Percentiles rank a stretch among this genome's conserved stretches.
phyloP scores from a whole-genome alignment of 305 asterid species.

The Andrographis paniculata region DNA sequence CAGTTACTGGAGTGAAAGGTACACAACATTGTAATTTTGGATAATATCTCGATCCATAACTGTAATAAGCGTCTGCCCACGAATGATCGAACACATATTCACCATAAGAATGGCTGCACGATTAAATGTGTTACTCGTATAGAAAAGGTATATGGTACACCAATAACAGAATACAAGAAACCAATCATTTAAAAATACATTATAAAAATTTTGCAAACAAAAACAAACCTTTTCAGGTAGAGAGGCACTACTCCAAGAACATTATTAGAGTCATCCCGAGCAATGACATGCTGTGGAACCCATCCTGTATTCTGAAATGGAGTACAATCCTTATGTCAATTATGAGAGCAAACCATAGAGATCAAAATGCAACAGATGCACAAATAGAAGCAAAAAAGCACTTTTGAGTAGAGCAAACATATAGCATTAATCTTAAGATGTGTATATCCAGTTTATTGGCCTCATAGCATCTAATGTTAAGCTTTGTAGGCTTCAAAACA shows the following conservation, averaged over 20 bases:
- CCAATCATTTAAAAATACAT: slow-evolving; percentile 2
- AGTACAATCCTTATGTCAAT: slow-evolving; percentile 14
- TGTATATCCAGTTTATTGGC: no score
- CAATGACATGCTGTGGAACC: slow-evolving; percentile 83
- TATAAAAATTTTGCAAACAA: slow-evolving; percentile 4
- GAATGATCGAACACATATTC: slow-evolving; percentile 98
- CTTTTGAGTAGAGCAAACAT: no score
- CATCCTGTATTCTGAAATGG: slow-evolving; percentile 85
- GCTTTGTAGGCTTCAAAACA: no score
- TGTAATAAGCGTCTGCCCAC: slow-evolving; percentile 95
- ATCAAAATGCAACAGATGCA: not conserved
- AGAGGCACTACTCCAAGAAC: slow-evolving; percentile 89
- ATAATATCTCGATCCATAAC: slow-evolving; percentile 78
- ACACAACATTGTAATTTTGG: slow-evolving; percentile 88
- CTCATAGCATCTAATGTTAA: no score
- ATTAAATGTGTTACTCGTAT: slow-evolving; percentile 1
- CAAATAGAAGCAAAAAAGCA: no score
- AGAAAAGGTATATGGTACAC: not conserved
- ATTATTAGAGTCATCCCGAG: slow-evolving; percentile 50
- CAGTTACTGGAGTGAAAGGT: slow-evolving; percentile 95
- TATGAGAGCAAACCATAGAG: slow-evolving; percentile 5
- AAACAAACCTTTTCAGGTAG: slow-evolving; percentile 80
- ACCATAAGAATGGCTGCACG: slow-evolving; percentile 94
- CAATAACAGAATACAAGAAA: not conserved
- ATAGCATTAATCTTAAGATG: no score